phyloP scores from a whole-genome alignment of 2,329 filamentous ascomycete genomes.

The Phyllosticta citrichinensis region DNA sequence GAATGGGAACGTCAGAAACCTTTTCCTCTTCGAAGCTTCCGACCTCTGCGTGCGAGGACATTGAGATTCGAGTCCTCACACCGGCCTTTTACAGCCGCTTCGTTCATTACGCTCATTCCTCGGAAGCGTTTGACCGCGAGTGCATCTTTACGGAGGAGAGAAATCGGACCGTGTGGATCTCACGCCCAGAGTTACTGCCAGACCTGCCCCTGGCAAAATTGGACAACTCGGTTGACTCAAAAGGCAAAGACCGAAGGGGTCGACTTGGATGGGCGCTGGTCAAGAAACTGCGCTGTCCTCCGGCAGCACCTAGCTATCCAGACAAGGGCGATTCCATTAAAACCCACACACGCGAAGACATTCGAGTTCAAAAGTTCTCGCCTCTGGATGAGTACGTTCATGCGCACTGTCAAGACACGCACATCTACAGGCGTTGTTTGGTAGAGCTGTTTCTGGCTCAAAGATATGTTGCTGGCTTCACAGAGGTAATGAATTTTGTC shows the following conservation, averaged over 20 bases:
- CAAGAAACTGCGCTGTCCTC: slow-evolving; percentile 29
- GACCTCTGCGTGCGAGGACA: slow-evolving; percentile 18
- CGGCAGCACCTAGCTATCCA: slow-evolving; percentile 28
- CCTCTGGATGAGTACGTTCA: slow-evolving; percentile 31
- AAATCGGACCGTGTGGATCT: slow-evolving; percentile 49
- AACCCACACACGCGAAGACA: slow-evolving; percentile 23
- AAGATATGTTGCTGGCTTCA: slow-evolving; percentile 28
- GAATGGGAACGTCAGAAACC: slow-evolving; percentile 14
- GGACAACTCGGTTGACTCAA: neutral
- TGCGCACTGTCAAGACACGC: slow-evolving; percentile 12
- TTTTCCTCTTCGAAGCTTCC: slow-evolving; percentile 8
- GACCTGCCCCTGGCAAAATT: slow-evolving; percentile 29
- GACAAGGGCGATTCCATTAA: neutral
- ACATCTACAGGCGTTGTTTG: slow-evolving; percentile 27
- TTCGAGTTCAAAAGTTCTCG: slow-evolving; percentile 27
- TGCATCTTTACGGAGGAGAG: slow-evolving; percentile 41
- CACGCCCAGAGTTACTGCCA: slow-evolving; percentile 34
- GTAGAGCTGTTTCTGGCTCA: slow-evolving; percentile 35
- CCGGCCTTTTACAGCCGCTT: slow-evolving; percentile 60
- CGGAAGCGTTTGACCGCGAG: slow-evolving; percentile 53
- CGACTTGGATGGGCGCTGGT: slow-evolving; percentile 29
- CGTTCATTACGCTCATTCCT: slow-evolving; percentile 50
- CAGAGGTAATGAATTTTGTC: slow-evolving; percentile 21
- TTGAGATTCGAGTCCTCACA: slow-evolving; percentile 51
- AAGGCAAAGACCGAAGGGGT: slow-evolving; percentile 7